Base-by-base conservation (phyloP, 2,329 filamentous ascomycete genomes). In the Clarireedia paspali region DNA sequence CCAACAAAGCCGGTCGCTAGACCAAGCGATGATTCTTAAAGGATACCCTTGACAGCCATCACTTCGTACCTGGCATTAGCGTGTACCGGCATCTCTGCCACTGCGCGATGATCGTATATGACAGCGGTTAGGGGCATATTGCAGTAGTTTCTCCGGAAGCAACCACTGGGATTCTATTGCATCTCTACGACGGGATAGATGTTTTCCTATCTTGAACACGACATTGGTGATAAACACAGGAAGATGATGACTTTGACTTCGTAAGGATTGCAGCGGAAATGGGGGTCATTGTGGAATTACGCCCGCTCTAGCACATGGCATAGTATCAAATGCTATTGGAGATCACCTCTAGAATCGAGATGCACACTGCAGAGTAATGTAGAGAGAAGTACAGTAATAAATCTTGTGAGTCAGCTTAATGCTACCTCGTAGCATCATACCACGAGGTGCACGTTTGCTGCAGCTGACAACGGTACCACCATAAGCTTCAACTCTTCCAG, bases 1-100 rank as follows among this genome's bases (percentile, higher is more conserved):
- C 40, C 27, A 42, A 39, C 46, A 54, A 49, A 57, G 57, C 55
- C 50, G 50, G 39, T 50, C 36, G 49, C 53, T 44, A 54, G 52
- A 49, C 36, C 30, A 49, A 36, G 30, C 36, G n/a, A 7, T 20
- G 24, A 48, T 42, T 42, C n/a, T 54, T 26, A 45, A 39, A 48
- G n/a, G n/a, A 42, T 23, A 54, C 36, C 52, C 52, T 49, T 42
- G 52, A 44, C 10, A 44, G 49, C 40, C 42, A 40, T 36, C 17
- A 40, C 39, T 57, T 59, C 56, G 60, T 62, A 62, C 60, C 60
- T 62, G 60, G 40, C 60, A 60, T 59, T 62, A 62, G 56, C 51
- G 56, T 46, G 26, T n/a, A 46, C n/a, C 49, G 45, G 52, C 44
- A 48, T 54, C 52, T 42, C 36, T 57, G 46, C 30, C 20, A 36